phyloP scores from a whole-genome alignment of 2,329 filamentous ascomycete genomes.

The Botrytis sinoallii region DNA sequence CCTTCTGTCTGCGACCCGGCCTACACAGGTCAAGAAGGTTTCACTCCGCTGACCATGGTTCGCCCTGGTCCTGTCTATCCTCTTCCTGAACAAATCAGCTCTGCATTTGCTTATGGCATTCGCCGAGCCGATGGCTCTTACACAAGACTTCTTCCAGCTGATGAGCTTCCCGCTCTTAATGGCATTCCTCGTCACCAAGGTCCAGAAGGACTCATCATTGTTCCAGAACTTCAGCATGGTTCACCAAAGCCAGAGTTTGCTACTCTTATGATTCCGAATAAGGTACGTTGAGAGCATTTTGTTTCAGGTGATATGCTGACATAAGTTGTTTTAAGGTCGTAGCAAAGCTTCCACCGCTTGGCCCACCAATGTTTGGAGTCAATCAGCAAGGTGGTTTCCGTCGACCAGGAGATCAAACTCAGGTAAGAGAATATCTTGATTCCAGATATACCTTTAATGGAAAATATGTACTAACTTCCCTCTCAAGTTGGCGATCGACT shows the following conservation, averaged over 20 bases:
- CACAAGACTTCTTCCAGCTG: slow-evolving; percentile 55
- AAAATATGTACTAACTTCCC: slow-evolving; percentile 3
- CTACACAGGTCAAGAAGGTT: slow-evolving; percentile 19
- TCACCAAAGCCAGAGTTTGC: slow-evolving; percentile 23
- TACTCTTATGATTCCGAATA: slow-evolving; percentile 25
- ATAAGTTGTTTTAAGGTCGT: neutral
- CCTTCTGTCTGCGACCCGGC: slow-evolving; percentile 1
- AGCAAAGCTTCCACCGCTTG: slow-evolving; percentile 4
- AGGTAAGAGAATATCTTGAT: slow-evolving; percentile 1
- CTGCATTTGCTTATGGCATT: slow-evolving; percentile 50
- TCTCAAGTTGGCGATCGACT: slow-evolving; percentile 14
- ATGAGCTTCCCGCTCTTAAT: slow-evolving; percentile 44
- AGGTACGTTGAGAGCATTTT: slow-evolving; percentile 23
- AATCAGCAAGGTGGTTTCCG: neutral
- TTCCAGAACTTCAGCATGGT: slow-evolving; percentile 28
- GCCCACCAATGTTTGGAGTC: neutral
- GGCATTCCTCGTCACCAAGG: slow-evolving; percentile 38
- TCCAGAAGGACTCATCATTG: slow-evolving; percentile 35
- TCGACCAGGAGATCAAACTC: slow-evolving; percentile 7
- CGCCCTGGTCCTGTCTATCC: slow-evolving; percentile 29
- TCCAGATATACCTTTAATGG: neutral
- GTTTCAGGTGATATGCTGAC: neutral
- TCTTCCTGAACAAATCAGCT: slow-evolving; percentile 28
- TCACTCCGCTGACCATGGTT: slow-evolving; percentile 27
- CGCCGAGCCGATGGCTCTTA: slow-evolving; percentile 52